Evolutionary conservation across 2,329 filamentous ascomycete genomes (phyloP).

Genomic region (Pseudocercospora crystallina): DNA sequence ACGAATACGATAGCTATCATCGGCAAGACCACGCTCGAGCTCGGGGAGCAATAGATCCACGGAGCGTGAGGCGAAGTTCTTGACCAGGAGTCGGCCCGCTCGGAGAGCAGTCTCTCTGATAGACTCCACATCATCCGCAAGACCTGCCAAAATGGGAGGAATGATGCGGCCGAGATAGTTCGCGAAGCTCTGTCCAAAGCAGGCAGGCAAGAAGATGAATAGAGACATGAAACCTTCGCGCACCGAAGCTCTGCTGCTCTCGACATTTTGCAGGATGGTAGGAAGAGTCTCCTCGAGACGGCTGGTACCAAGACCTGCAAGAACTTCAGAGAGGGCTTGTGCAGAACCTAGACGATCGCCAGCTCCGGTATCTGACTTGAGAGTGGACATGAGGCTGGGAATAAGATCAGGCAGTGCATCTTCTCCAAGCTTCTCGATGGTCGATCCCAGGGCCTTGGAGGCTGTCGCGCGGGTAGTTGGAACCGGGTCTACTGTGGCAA

Average conservation of each 20-base stretch:
- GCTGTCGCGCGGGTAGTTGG: conserved; percentile 94
- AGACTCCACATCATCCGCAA: conserved; percentile 93
- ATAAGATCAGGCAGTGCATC: conserved; percentile 96
- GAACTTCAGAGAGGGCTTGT: conserved; percentile 92
- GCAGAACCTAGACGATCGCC: conserved; percentile 94
- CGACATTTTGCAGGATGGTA: conserved; percentile 93
- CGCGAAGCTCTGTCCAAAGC: conserved; percentile 97
- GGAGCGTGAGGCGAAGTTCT: conserved; percentile 94
- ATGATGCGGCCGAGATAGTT: conserved; percentile 95
- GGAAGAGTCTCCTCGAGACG: conserved; percentile 94
- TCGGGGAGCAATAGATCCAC: conserved; percentile 93
- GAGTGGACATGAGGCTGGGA: conserved; percentile 92
- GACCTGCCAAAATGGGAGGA: conserved; percentile 86
- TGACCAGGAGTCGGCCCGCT: conserved; percentile 89
- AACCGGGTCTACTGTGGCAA: conserved; percentile 90
- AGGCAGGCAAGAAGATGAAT: conserved; percentile 98
- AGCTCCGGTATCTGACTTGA: conserved; percentile 95
- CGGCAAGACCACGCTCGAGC: conserved; percentile 91
- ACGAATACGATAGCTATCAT: conserved; percentile 95
- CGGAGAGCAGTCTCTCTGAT: conserved; percentile 96
- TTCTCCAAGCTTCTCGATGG: conserved; percentile 98
- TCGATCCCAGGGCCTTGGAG: conserved; percentile 89
- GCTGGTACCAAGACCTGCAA: conserved; percentile 88
- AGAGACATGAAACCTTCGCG: conserved; percentile 99
- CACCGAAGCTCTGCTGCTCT: conserved; percentile 84